Evolutionary conservation across 2,329 filamentous ascomycete genomes (phyloP), one percentile per base, ranked within the genome.

Genomic region (Aspergillus amoenus): DNA sequence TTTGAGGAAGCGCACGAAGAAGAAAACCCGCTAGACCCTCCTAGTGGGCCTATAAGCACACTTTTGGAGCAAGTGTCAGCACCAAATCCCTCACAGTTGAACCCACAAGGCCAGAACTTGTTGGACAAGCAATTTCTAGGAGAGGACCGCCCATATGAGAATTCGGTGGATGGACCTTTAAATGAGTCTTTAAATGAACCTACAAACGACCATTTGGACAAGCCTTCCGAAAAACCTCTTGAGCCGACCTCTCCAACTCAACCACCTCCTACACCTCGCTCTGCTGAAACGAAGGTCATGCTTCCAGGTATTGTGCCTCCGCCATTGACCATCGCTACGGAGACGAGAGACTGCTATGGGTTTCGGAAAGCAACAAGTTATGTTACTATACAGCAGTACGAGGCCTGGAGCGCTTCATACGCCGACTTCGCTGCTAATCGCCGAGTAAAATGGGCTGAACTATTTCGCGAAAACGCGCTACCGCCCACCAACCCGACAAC

Each of bases 341-440:
- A 68, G 12, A 64, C 77, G 37, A 86, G 92, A 53, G 93, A 97
- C 72, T 84, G 90, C 15, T 96, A 97, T 68, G 93, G 93, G 3
- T 97, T 97, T 78, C 90, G 91, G 64, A 97, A 97, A 72, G 84
- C 85, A 39, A 93, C 87, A 41, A 88, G 93, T 63, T 88, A 95
- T 68, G 82, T 96, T 61, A 89, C 84, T 1, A 77, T 87, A 18
- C 82, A 88, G 57, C 84, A 93, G 69, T 96, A 95, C 70, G 90
- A 97, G 67, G 78, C 81, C 1, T 97, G 93, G 93, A 86, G 92
- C 64, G 77, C 77, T 15, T 80, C 80, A 4, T 97, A 97, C 71
- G 85, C 83, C 30, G 83, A 87, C 39, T 93, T 94, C 69, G 80
- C 95, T 40, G 84, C 84, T 1, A 84, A 90, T 32, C 83, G 93